Base-by-base conservation (phyloP, 345 rosid species). In the Salix purpurea region DNA sequence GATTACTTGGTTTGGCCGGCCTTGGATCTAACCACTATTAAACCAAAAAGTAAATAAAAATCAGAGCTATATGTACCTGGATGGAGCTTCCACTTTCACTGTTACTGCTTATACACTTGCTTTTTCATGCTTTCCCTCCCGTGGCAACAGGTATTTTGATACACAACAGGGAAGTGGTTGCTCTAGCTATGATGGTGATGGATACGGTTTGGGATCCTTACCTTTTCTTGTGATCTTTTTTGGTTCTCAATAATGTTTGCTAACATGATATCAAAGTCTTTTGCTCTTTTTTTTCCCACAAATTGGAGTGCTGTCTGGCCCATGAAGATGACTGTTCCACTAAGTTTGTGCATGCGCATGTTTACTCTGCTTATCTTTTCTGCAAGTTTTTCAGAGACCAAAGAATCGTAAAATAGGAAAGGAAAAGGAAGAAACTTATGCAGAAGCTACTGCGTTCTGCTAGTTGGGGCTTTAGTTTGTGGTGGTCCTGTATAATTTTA, bases 151-250 rank as follows among this genome's bases (percentile, higher is more conserved):
- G 48, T 44, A 42, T 4, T 64, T 13, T 37, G 21, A 50, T 0
- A 3, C 76, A 26, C 11, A 23, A 18, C 77, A 62, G 26, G 76
- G 67, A 68, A 46, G 40, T 2, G 52, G 66, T 24, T 26, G 68
- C 65, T 69, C 75, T n/a, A 64, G 83, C 19, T 62, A 15, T 23
- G 85, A 82, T 34, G 56, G 72, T 5, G 81, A 75, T 26, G 87
- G 87, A 6, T 78, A 73, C 52, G 88, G 89, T 12, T 75, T 77
- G 28, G 88, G 89, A 67, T 72, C 87, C 12, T 44, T 86, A 11
- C 65, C 85, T 65, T 74, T 88, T 10, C 36, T 86, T 67, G 34
- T 86, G 64, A 78, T 88, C 62, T 86, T 83, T 79, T 56, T 83
- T 23, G 72, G 72, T 77, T 56, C 60, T 83, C 60, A 82, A 79